These are phyloP conservation scores for Tulasnella sp. DNA, from an alignment of 768 basidiomycete species.

Conservation along the genomic window DNA sequence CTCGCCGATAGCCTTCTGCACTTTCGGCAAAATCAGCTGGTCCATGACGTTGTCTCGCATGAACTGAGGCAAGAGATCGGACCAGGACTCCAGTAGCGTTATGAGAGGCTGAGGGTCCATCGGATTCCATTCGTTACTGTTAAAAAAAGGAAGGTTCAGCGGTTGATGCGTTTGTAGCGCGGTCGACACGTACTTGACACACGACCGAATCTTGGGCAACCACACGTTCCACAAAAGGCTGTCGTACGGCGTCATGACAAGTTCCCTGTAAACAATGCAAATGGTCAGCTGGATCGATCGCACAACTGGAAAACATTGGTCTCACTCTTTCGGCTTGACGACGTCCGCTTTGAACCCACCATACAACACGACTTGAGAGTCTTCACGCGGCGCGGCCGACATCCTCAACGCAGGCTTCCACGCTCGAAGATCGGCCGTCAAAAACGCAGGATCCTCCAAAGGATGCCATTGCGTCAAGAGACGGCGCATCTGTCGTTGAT, in stretches of 20 bases:
- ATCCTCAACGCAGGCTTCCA: slow-evolving; percentile 62
- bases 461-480: slow-evolving; percentile 75
- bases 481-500: slow-evolving; percentile 43
- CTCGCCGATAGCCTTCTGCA: slow-evolving; percentile 67
- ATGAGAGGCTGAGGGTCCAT: slow-evolving; percentile 62
- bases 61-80: slow-evolving; percentile 75
- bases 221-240: slow-evolving; percentile 89
- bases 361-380: slow-evolving; percentile 38
- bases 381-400: slow-evolving; percentile 32
- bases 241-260: slow-evolving; percentile 87
- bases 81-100: slow-evolving; percentile 80
- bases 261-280: not conserved
- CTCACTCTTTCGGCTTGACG: not conserved
- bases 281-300: not conserved
- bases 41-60: slow-evolving; percentile 92
- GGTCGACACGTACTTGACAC: slow-evolving; percentile 50
- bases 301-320: not conserved
- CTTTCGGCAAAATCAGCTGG: slow-evolving; percentile 89
- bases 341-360: not conserved
- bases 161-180: not conserved
- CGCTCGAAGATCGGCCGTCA: slow-evolving; percentile 41
- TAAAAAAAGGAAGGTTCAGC: not conserved
- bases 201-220: slow-evolving; percentile 88
- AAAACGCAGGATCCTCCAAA: slow-evolving; percentile 56
- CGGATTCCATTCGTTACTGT: slow-evolving; percentile 78